phyloP scores from a whole-genome alignment of 306 rosid genomes.

The Acmispon strigosus region DNA sequence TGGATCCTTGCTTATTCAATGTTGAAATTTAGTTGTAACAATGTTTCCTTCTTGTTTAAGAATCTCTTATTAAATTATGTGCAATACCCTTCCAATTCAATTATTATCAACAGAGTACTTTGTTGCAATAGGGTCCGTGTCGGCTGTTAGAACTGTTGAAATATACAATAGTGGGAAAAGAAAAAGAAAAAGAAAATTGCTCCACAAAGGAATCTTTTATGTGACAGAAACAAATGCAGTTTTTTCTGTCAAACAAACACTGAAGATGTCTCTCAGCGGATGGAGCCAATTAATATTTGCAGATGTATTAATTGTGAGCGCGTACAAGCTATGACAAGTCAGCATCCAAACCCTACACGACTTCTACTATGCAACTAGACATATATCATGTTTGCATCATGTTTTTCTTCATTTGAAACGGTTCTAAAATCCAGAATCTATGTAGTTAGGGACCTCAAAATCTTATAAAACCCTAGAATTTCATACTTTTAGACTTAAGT shows the following conservation, averaged over 20 bases:
- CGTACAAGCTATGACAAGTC: slow-evolving; percentile 29
- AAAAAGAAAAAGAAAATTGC: background rate
- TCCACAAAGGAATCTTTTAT: slow-evolving; percentile 19
- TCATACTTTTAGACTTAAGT: too few relatives aligned
- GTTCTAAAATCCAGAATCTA: too few relatives aligned
- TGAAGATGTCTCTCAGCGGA: slow-evolving; percentile 13
- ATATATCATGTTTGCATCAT: too few relatives aligned
- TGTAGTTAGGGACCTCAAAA: too few relatives aligned
- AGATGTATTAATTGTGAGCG: background rate
- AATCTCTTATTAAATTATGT: too few relatives aligned
- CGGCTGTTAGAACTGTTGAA: background rate
- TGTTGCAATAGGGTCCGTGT: background rate
- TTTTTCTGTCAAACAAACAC: slow-evolving; percentile 13
- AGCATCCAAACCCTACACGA: slow-evolving; percentile 18
- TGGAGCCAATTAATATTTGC: slow-evolving; percentile 15
- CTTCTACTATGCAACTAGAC: background rate
- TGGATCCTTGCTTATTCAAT: background rate
- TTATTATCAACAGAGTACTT: background rate
- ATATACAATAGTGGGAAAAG: background rate
- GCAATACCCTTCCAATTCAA: background rate
- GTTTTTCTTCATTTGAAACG: too few relatives aligned
- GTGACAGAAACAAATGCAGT: slow-evolving; percentile 18
- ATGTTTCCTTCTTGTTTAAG: background rate
- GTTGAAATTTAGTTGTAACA: background rate
- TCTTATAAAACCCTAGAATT: too few relatives aligned